phyloP scores from a whole-genome alignment of 371 early-diverging fungal genomes.

The Syncephalastrum monosporum region DNA sequence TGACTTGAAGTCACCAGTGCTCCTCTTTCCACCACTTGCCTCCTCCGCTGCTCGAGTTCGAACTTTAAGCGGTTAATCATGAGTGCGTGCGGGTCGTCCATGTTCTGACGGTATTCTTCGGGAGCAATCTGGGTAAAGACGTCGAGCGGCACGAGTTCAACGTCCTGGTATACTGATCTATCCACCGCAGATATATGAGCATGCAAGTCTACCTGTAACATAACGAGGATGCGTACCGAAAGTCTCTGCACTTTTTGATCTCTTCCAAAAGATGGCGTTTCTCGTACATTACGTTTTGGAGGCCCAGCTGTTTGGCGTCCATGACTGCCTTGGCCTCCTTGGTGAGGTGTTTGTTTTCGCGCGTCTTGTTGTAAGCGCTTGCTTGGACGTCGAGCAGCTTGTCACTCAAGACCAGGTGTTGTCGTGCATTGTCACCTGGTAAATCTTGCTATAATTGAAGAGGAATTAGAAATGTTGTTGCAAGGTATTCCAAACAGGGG shows the following conservation, averaged over 20 bases:
- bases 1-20: neutral
- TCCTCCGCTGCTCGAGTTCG: slow-evolving; percentile 37
- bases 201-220: neutral
- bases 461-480: too few relatives aligned
- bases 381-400: slow-evolving; percentile 33
- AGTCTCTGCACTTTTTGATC: slow-evolving; percentile 41
- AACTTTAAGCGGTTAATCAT: slow-evolving; percentile 49
- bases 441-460: slow-evolving; percentile 56
- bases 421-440: slow-evolving; percentile 82
- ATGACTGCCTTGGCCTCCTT: slow-evolving; percentile 39
- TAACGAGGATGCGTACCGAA: slow-evolving; percentile 23
- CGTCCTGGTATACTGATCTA: slow-evolving; percentile 50
- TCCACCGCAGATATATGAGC: neutral
- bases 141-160: slow-evolving; percentile 42
- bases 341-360: slow-evolving; percentile 41
- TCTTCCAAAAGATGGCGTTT: slow-evolving; percentile 48
- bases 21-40: slow-evolving; percentile 19
- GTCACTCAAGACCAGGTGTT: slow-evolving; percentile 25
- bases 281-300: slow-evolving; percentile 51
- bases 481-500: too few relatives aligned
- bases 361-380: slow-evolving; percentile 16
- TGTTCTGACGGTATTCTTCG: slow-evolving; percentile 25
- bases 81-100: slow-evolving; percentile 34
- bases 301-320: slow-evolving; percentile 38
- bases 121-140: slow-evolving; percentile 36